Conservation (phyloP, 179 eudicot species). For the Gypsophila paniculata region DNA sequence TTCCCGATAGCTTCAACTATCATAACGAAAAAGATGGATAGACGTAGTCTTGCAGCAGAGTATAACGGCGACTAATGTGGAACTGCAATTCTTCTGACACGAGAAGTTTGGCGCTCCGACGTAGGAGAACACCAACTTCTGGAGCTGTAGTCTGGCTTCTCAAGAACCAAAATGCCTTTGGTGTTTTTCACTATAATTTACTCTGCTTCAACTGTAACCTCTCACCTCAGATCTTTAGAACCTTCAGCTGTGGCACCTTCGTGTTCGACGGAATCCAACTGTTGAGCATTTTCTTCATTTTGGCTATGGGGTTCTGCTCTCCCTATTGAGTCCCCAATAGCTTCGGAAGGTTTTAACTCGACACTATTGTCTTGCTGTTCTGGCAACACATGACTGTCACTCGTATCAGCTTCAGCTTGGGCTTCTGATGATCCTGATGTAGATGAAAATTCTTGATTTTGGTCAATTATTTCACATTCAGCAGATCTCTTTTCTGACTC, state of each 20-base stretch:
- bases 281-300: slow-evolving; percentile 5
- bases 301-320: slow-evolving; percentile 6
- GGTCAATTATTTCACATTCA: slow-evolving; percentile 17
- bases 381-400: slow-evolving; percentile 6
- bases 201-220: neutral
- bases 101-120: neutral
- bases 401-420: slow-evolving; percentile 1
- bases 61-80: neutral
- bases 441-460: slow-evolving; percentile 6
- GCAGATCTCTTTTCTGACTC: slow-evolving; percentile 12
- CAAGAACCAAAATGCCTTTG: neutral
- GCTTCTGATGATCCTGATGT: slow-evolving; percentile 4
- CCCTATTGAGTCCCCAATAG: neutral
- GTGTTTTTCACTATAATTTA: neutral
- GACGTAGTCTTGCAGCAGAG: neutral
- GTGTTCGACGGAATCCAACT: slow-evolving; percentile 10
- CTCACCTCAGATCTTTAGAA: slow-evolving; percentile 4
- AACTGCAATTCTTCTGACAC: neutral
- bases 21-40: neutral
- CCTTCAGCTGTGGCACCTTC: slow-evolving; percentile 3
- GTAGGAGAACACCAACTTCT: neutral
- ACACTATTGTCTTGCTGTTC: slow-evolving; percentile 1
- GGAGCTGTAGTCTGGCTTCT: neutral
- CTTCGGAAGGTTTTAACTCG: slow-evolving; percentile 6
- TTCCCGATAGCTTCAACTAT: neutral